Evolutionary conservation across 495 filamentous ascomycete species (phyloP).

Genomic region (Aspergillus sclerotiicarbonarius): DNA sequence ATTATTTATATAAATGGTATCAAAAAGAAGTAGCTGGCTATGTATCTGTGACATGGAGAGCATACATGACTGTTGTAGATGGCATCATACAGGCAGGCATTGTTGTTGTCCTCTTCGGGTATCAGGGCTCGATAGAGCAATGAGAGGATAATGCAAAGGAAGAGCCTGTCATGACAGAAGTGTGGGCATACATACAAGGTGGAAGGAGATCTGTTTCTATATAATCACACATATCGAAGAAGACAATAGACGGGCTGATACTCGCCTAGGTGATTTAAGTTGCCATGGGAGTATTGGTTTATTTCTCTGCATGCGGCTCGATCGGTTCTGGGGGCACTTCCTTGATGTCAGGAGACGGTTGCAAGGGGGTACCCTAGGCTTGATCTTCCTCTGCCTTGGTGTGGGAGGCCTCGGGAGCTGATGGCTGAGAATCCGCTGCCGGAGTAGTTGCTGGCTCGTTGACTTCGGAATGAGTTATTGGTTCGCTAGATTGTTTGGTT

Average conservation of each 20-base stretch:
- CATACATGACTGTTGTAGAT: not conserved
- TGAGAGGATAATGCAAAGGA: not conserved
- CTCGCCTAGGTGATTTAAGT: not conserved
- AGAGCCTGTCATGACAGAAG: not conserved
- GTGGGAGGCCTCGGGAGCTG: not conserved
- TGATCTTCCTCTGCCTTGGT: not conserved
- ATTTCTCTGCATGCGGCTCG: not conserved
- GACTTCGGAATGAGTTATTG: not conserved
- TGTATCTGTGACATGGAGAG: not conserved
- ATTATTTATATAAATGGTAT: not conserved
- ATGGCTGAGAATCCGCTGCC: not conserved
- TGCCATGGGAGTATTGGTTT: not conserved
- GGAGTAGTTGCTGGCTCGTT: not conserved
- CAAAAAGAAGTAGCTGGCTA: not conserved
- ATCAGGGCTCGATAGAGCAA: not conserved
- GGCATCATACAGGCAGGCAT: not conserved
- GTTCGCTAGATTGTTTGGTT: not conserved
- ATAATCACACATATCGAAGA: not conserved
- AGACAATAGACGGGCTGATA: not conserved
- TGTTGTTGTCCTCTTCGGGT: not conserved
- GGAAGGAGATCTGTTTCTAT: not conserved
- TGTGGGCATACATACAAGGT: not conserved
- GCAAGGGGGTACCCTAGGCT: not conserved
- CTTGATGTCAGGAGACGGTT: not conserved
- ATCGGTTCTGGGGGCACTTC: not conserved